Evolutionary conservation across 1,284 basidiomycete genomes (phyloP).

Genomic region (Sporisorium exsertum): DNA sequence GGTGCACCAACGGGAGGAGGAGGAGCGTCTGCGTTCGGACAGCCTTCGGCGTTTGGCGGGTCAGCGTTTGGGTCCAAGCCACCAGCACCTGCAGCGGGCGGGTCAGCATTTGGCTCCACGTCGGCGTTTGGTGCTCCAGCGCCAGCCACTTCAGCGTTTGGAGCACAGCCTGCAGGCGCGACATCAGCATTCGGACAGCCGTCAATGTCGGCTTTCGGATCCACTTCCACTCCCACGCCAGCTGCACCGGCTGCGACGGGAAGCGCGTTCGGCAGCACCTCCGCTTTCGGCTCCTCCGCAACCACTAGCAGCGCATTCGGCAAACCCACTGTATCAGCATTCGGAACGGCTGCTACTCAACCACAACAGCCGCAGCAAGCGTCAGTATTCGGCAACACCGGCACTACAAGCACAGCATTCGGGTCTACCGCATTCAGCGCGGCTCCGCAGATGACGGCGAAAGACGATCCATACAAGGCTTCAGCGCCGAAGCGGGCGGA

Average conservation of each 20-base stretch:
- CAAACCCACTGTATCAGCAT: conserved; percentile 17
- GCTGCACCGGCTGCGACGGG: conserved; percentile 1
- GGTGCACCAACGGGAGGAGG: not conserved
- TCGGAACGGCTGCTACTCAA: conserved; percentile 7
- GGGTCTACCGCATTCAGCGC: not conserved
- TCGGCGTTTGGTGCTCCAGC: conserved; percentile 13
- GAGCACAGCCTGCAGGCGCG: not conserved
- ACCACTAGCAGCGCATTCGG: conserved; percentile 13
- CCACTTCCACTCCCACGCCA: conserved; percentile 13
- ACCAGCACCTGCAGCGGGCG: not conserved
- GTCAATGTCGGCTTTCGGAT: conserved; percentile 10
- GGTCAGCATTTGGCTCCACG: conserved; percentile 12
- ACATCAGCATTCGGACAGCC: conserved; percentile 14
- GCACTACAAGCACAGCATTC: conserved; percentile 11
- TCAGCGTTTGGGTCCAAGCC: conserved; percentile 19
- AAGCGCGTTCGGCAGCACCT: conserved; percentile 23
- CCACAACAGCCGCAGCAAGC: not conserved
- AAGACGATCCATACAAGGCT: conserved; percentile 27
- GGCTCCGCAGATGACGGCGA: not conserved
- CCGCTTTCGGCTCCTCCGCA: conserved; percentile 19
- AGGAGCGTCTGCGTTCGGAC: conserved; percentile 29
- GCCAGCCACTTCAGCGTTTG: conserved; percentile 18
- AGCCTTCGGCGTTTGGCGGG: conserved; percentile 19
- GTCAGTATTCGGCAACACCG: conserved; percentile 18
- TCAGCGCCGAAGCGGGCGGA: conserved; percentile 26